Evolutionary conservation across 495 filamentous ascomycete species (phyloP).

Genomic region (Tetracladium setigerum): DNA sequence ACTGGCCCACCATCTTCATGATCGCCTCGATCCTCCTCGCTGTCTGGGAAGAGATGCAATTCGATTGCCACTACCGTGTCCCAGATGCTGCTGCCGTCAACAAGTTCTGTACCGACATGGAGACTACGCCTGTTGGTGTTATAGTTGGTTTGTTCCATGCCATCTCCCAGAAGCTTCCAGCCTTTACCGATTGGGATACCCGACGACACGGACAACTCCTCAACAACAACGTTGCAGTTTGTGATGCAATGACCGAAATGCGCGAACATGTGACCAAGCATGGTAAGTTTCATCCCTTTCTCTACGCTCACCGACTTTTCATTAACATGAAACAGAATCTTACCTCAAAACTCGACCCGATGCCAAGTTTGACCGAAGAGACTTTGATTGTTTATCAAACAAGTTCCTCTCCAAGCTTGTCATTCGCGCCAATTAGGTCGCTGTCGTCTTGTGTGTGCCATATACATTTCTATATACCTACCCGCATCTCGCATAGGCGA

Average conservation of each 20-base stretch:
- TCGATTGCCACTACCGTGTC: constrained; percentile 88
- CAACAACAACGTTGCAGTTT: constrained; percentile 80
- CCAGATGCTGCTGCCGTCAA: constrained; percentile 73
- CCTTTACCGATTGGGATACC: constrained; percentile 87
- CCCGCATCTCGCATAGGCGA: background rate
- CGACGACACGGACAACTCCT: constrained; percentile 78
- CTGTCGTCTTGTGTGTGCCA: constrained; percentile 5
- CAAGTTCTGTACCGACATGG: constrained; percentile 93
- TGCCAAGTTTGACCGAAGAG: constrained; percentile 73
- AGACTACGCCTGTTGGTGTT: constrained; percentile 85
- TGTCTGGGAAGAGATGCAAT: constrained; percentile 97
- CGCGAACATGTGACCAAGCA: constrained; percentile 80
- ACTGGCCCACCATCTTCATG: constrained; percentile 97
- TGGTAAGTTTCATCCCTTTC: constrained; percentile 48
- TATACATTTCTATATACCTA: constrained; percentile 23
- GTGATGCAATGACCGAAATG: constrained; percentile 91
- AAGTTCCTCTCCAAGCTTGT: constrained; percentile 92
- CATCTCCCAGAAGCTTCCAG: constrained; percentile 87
- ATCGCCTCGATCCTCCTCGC: constrained; percentile 81
- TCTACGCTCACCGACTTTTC: background rate
- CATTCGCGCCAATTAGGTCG: constrained; percentile 74
- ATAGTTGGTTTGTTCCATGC: constrained; percentile 92
- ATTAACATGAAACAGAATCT: constrained; percentile 33
- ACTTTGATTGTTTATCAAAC: constrained; percentile 91
- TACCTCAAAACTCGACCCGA: constrained; percentile 48